Evolutionary conservation across 2,329 filamentous ascomycete species (phyloP).

Genomic region (Monosporascus sp.): DNA sequence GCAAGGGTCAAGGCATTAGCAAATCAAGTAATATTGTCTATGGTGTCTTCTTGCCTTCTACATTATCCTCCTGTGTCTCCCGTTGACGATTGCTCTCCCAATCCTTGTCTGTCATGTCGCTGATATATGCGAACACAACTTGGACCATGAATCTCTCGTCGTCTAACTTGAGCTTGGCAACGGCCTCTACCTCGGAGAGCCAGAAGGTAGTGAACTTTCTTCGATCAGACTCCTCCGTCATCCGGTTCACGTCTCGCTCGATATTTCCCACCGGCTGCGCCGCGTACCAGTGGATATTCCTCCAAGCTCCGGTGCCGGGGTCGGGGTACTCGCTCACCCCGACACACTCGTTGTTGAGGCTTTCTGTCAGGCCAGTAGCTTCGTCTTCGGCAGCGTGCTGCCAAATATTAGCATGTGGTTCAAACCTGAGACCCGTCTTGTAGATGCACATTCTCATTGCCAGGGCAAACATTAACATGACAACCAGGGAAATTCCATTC

Average conservation of each 20-base stretch:
- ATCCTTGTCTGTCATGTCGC: slow-evolving; percentile 21
- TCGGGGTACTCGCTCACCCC: slow-evolving; percentile 26
- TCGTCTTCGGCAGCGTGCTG: slow-evolving; percentile 17
- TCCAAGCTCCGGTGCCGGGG: slow-evolving; percentile 23
- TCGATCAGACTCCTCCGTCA: slow-evolving; percentile 21
- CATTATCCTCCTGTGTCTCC: slow-evolving; percentile 4
- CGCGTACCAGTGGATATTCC: slow-evolving; percentile 20
- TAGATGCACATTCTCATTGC: too few relatives aligned
- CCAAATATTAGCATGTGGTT: too few relatives aligned
- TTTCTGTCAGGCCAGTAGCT: slow-evolving; percentile 18
- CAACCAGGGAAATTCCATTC: too few relatives aligned
- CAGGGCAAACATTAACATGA: too few relatives aligned
- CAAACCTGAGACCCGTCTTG: too few relatives aligned
- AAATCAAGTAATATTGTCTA: too few relatives aligned
- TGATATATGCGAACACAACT: slow-evolving; percentile 19
- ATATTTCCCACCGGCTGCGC: slow-evolving; percentile 16
- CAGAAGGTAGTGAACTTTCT: slow-evolving; percentile 24
- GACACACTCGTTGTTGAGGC: slow-evolving; percentile 22
- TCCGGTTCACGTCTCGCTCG: slow-evolving; percentile 18
- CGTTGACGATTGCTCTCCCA: slow-evolving; percentile 16
- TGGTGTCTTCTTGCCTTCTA: not conserved
- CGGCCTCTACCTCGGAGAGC: slow-evolving; percentile 20
- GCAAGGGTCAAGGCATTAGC: too few relatives aligned
- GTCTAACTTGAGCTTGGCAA: slow-evolving; percentile 21
- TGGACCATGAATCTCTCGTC: slow-evolving; percentile 26